Base-by-base conservation (phyloP, 2,329 filamentous ascomycete species). In the Simplicillium aogashimaense region DNA sequence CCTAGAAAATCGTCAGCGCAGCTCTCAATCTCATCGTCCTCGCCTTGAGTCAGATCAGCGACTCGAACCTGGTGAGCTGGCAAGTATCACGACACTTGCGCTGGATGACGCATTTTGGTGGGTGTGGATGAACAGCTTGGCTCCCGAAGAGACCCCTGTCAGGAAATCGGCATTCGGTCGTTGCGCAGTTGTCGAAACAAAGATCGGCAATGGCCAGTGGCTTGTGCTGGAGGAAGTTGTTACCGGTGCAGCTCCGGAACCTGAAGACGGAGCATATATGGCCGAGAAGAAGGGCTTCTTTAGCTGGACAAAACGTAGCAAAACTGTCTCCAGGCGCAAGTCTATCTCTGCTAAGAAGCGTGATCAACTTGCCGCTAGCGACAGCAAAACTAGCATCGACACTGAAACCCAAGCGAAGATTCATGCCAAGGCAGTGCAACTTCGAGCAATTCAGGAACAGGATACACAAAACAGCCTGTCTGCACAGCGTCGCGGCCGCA, bases 61-160 rank as follows among this genome's bases (percentile, higher is more conserved):
- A 32, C 69, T 95, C 1, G 88, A 95, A 48, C 92, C 90, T 1
- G 92, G 88, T 38, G 92, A 98, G 69, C 72, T 98, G 42, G 92
- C 92, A 25, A 97, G 88, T 56, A 95, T 98, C 54, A 84, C 77
- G 17, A 75, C 75, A 30, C 76, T 97, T 42, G 82, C 92, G 46
- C 70, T 98, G 5, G 92, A 98, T 52, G 90, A 97, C 58, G 83
- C 88, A 1, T 98, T 98, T 60, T 98, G 92, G 92, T 97, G 92
- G 90, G 92, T 97, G 4, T 98, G 92, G 92, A 97, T 98, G 73
- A 94, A 80, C 51, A 97, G 90, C 69, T 67, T 98, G 53, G 88
- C 90, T 2, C 84, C 81, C 1, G 92, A 98, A 54, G 92, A 98
- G 64, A 85, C 89, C 0, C 63, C 79, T 0, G 74, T 82, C 36